These are phyloP conservation scores for Pouteria glomerata DNA, from an alignment of 148 eudicot genomes.

Conservation along the genomic window DNA sequence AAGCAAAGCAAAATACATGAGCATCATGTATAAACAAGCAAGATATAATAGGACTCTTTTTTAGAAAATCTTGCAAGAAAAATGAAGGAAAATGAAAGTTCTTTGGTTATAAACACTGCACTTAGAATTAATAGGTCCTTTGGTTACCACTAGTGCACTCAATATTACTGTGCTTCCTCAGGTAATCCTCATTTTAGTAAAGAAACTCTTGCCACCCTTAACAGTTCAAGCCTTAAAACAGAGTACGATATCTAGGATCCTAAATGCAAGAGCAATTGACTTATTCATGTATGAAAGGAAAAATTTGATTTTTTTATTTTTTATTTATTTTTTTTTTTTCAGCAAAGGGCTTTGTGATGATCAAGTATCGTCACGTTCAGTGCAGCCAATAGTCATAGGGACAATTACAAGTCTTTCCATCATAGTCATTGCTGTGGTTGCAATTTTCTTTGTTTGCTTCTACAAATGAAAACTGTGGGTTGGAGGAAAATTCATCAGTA, in stretches of 20 bases:
- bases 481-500: conserved; percentile 9
- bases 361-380: conserved; percentile 16
- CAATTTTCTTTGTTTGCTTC: conserved; percentile 16
- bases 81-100: background rate
- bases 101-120: too few relatives aligned
- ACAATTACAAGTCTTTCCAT: conserved; percentile 20
- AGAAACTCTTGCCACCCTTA: conserved; percentile 20
- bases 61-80: background rate
- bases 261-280: background rate
- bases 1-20: too few relatives aligned
- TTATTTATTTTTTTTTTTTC: background rate
- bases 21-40: background rate
- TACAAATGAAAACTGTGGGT: conserved; percentile 20
- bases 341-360: conserved; percentile 30
- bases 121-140: too few relatives aligned
- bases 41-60: background rate
- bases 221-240: conserved; percentile 30
- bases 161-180: conserved; percentile 6
- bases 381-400: conserved; percentile 20
- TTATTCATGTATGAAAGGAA: background rate
- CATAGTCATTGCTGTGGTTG: conserved; percentile 14
- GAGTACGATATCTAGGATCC: conserved; percentile 27
- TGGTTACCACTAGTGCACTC: conserved; percentile 1
- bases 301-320: background rate
- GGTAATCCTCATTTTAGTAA: conserved; percentile 31